Evolutionary conservation across 192 early-diverging fungal genomes (phyloP).

Genomic region (Backusella tarrabulga): DNA sequence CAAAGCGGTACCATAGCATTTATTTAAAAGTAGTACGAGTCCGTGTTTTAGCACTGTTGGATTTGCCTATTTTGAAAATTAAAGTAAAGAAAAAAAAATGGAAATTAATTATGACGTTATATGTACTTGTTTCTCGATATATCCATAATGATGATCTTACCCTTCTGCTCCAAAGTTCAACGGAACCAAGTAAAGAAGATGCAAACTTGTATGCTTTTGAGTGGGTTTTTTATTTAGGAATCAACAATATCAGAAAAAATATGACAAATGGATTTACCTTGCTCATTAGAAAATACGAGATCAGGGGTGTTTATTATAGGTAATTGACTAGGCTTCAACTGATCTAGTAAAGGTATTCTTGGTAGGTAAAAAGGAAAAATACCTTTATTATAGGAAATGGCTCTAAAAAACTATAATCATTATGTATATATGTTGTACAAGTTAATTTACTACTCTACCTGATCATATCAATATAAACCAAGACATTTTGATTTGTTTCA

Average conservation of each 20-base stretch:
- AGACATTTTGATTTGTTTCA: background rate
- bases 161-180: background rate
- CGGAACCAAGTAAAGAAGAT: conserved; percentile 1
- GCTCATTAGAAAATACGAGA: background rate
- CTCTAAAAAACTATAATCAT: background rate
- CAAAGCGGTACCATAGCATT: background rate
- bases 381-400: background rate
- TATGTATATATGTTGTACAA: background rate
- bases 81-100: background rate
- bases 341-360: background rate
- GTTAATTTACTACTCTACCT: background rate
- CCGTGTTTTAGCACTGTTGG: background rate
- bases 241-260: background rate
- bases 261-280: background rate
- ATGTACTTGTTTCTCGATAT: background rate
- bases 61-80: background rate
- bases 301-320: background rate
- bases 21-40: background rate
- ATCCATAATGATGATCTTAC: background rate
- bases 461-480: background rate
- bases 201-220: background rate
- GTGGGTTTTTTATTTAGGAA: background rate
- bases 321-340: background rate
- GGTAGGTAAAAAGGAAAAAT: background rate
- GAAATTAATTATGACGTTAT: background rate